Evolutionary conservation across 352 stramenopile genomes (phyloP), one percentile per base, ranked within the genome.

Genomic region (Phytophthora nicotianae): DNA sequence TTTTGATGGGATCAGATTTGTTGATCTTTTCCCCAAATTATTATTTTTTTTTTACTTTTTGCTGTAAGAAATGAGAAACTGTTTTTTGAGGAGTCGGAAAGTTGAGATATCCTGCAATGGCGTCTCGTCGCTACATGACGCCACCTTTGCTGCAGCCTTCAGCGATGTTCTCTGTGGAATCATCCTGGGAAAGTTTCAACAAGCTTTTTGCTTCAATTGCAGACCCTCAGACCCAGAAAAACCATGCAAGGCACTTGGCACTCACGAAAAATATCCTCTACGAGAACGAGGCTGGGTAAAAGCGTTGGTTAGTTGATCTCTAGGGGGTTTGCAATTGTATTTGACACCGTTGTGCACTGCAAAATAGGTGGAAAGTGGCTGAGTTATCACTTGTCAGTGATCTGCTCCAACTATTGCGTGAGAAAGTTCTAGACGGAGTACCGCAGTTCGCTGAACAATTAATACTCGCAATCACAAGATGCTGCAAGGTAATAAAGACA

Each of bases 211-310:
- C 59, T 23, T 85, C 79, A 1, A 66, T 89, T 21, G 48, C 43
- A 10, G 81, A 93, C 46, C 80, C 70, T 9, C 79, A 93, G 75
- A 92, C 84, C 17, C 60, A 59, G n/a, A 74, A 79, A 4, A 77
- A 87, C 20, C 80, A 91, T 57, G 76, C 78, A 42, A 72, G 84
- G 26, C 82, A 95, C 32, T 69, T 92, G 45, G 86, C 86, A 19
- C 72, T 93, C 21, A 77, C 83, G 27, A 89, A 92, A 69, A 85
- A 90, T 32, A 74, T 91, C n/a, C 64, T 93, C 23, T 89, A 86
- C 52, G 79, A 83, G 37, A 89, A 90, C 55, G 82, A 89, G 51
- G 50, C 63, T 1, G 86, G 86, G 86, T 93, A 53, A 10, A 33
- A n/a, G 3, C 9, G 4, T 38, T n/a, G 21, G n/a, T 17, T 14